Percentiles rank a stretch among this genome's conserved stretches.
Conservation (phyloP, 2,329 filamentous ascomycete species). For the Hymenoscyphus linearis region DNA sequence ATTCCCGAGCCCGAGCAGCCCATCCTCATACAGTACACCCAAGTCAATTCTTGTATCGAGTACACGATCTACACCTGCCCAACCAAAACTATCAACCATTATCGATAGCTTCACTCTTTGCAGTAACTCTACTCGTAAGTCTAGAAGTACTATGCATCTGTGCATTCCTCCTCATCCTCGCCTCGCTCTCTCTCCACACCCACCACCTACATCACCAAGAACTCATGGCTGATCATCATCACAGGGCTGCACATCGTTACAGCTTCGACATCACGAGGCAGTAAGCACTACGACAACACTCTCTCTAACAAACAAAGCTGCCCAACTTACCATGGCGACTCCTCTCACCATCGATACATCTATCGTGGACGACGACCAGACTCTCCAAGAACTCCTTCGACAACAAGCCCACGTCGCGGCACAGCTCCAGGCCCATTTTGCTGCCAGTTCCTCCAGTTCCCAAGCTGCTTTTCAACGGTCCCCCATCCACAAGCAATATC, state of each 20-base stretch:
- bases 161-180: conserved; percentile 6
- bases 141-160: neutral
- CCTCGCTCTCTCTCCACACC: no score
- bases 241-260: conserved; percentile 23
- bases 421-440: conserved; percentile 23
- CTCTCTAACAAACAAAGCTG: conserved; percentile 6
- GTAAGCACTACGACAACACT: conserved; percentile 9
- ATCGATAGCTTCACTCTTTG: conserved; percentile 12
- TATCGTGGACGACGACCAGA: conserved; percentile 12
- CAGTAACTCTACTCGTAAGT: neutral
- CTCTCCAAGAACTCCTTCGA: conserved; percentile 22
- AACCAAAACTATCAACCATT: conserved; percentile 12
- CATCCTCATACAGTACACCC: neutral
- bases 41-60: neutral
- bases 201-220: conserved; percentile 7
- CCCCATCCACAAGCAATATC: conserved; percentile 26
- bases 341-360: conserved; percentile 20
- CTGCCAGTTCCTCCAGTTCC: conserved; percentile 12
- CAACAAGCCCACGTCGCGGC: conserved; percentile 26
- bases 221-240: conserved; percentile 11
- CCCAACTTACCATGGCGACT: conserved; percentile 19
- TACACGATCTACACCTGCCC: neutral
- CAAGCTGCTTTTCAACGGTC: conserved; percentile 13
- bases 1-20: no score
- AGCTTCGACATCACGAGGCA: conserved; percentile 10